These are phyloP conservation scores for Micractinium conductrix DNA, from an alignment of 139 green algal genomes.

Conservation along the genomic window DNA sequence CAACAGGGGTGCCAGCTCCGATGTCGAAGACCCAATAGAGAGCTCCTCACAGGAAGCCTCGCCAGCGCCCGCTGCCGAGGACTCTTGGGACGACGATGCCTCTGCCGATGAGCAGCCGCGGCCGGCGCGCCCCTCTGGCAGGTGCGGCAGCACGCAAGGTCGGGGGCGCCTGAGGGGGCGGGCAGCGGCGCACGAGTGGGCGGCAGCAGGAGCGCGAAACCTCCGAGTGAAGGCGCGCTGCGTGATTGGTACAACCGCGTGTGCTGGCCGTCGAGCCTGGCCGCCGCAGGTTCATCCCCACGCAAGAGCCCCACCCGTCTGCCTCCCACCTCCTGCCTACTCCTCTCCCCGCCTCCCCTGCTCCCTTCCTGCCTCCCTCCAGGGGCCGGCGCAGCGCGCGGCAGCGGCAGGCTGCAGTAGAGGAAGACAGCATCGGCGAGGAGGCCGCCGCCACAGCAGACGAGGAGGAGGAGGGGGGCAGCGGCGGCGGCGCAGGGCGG, in stretches of 20 bases:
- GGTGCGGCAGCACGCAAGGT: no score
- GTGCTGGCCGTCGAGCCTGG: background rate
- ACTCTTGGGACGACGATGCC: background rate
- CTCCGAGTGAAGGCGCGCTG: background rate
- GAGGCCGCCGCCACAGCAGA: background rate
- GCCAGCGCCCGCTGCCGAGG: background rate
- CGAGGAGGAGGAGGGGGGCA: background rate
- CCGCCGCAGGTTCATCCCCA: background rate
- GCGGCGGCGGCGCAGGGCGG: background rate
- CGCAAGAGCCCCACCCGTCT: no score
- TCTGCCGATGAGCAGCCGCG: no score
- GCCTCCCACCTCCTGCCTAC: background rate
- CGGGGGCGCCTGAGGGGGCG: no score
- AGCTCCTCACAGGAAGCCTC: no score
- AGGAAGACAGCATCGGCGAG: background rate
- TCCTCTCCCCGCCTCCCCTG: background rate
- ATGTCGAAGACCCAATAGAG: no score
- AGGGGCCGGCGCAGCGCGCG: background rate
- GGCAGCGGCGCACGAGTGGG: no score
- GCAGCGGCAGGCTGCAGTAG: background rate
- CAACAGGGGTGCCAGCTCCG: no score
- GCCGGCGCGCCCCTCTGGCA: background rate
- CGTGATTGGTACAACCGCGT: background rate
- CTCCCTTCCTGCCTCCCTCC: background rate
- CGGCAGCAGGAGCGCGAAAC: no score